Evolutionary conservation across 495 filamentous ascomycete genomes (phyloP).

Genomic region (Penicillium paradoxum): DNA sequence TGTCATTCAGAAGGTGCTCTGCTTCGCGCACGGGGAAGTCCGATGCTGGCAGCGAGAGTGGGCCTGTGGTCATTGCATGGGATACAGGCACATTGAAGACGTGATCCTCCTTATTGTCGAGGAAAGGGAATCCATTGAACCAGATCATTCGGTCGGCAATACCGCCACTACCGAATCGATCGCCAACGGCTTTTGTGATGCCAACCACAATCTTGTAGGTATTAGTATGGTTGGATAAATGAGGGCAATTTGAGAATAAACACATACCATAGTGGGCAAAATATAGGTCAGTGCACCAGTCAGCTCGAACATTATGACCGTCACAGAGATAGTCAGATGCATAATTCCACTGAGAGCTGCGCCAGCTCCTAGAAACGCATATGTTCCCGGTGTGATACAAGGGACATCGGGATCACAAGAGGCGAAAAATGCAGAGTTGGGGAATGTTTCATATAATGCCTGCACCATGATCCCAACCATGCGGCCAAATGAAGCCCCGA

Average conservation of each 20-base stretch:
- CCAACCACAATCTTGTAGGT: conserved; percentile 78
- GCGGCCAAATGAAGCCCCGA: conserved; percentile 89
- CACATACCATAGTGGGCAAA: conserved; percentile 79
- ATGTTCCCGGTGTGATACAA: conserved; percentile 94
- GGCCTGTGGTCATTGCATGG: conserved; percentile 79
- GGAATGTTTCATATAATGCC: conserved; percentile 77
- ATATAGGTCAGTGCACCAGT: conserved; percentile 95
- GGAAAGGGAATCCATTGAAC: conserved; percentile 97
- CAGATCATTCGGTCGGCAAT: conserved; percentile 99
- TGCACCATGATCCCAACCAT: conserved; percentile 94
- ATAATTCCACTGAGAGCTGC: conserved; percentile 98
- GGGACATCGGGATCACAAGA: conserved; percentile 87
- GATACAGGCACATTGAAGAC: conserved; percentile 95
- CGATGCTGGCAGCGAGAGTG: conserved; percentile 65
- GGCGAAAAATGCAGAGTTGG: conserved; percentile 76
- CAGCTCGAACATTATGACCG: conserved; percentile 98
- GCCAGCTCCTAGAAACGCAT: conserved; percentile 88
- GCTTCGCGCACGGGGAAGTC: conserved; percentile 71
- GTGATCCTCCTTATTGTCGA: conserved; percentile 98
- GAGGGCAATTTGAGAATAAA: not conserved
- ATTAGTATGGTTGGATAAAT: conserved; percentile 12
- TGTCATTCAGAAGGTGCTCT: conserved; percentile 69
- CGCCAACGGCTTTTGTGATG: conserved; percentile 89
- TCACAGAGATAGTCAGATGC: conserved; percentile 94
- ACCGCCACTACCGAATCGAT: conserved; percentile 88